Percentiles rank a stretch among this genome's conserved stretches.
phyloP scores from a whole-genome alignment of 805 yeast genomes.

The Starmerella bacillaris region DNA sequence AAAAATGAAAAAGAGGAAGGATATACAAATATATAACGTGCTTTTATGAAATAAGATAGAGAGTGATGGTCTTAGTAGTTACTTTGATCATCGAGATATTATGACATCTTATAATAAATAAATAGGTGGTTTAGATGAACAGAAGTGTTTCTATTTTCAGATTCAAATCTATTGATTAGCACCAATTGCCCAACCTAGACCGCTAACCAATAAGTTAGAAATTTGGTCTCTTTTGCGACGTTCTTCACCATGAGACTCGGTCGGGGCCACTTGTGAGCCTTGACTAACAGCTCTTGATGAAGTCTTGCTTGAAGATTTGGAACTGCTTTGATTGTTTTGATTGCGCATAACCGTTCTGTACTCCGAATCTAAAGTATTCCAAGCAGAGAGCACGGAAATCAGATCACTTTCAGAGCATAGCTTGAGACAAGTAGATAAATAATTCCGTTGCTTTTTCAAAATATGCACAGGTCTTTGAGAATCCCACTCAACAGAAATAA shows the following conservation, averaged over 20 bases:
- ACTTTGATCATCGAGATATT: too few relatives aligned
- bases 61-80: too few relatives aligned
- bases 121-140: too few relatives aligned
- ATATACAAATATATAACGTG: too few relatives aligned
- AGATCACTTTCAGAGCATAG: slow-evolving; percentile 39
- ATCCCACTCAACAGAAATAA: slow-evolving; percentile 30
- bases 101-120: too few relatives aligned
- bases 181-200: slow-evolving; percentile 49
- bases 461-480: slow-evolving; percentile 28
- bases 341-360: slow-evolving; percentile 4
- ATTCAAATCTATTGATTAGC: too few relatives aligned
- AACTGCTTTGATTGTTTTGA: not conserved
- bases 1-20: too few relatives aligned
- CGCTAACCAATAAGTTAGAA: slow-evolving; percentile 34
- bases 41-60: too few relatives aligned
- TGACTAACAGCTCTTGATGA: not conserved
- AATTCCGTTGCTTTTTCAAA: slow-evolving; percentile 34
- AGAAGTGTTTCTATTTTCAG: too few relatives aligned
- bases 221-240: slow-evolving; percentile 27
- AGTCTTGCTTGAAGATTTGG: not conserved
- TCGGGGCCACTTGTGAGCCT: not conserved
- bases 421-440: slow-evolving; percentile 36
- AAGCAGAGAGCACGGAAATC: slow-evolving; percentile 39
- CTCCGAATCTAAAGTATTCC: slow-evolving; percentile 26
- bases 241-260: not conserved